Evolutionary conservation across 257 asterid genomes (phyloP).

Genomic region (Schizonepeta tenuifolia): DNA sequence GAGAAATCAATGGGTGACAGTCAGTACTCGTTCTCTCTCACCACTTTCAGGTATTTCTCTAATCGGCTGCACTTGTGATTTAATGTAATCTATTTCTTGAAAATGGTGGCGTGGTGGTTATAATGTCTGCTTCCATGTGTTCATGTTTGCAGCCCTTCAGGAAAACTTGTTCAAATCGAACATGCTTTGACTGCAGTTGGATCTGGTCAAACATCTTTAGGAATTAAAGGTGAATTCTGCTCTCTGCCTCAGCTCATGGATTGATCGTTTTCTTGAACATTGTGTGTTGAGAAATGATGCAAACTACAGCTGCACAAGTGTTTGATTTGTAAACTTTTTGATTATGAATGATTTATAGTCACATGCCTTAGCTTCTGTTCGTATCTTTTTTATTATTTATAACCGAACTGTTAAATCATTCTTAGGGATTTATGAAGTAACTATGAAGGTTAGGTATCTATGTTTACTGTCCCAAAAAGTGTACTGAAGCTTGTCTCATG

Average conservation of each 20-base stretch:
- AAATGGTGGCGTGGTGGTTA: not conserved
- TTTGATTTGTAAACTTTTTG: not conserved
- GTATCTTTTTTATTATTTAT: not conserved
- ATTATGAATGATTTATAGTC: not conserved
- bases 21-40: slow-evolving; percentile 98
- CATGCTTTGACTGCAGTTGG: slow-evolving; percentile 99
- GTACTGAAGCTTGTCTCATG: not conserved
- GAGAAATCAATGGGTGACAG: slow-evolving; percentile 85
- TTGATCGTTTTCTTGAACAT: not conserved
- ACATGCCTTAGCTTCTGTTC: not conserved
- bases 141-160: slow-evolving; percentile 75
- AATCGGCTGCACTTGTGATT: not conserved
- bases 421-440: not conserved
- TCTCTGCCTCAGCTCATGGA: not conserved
- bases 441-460: not conserved
- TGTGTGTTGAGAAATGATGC: not conserved
- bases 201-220: slow-evolving; percentile 97
- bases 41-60: slow-evolving; percentile 84
- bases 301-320: not conserved
- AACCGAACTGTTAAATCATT: not conserved
- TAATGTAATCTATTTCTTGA: slow-evolving; percentile 2
- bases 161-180: slow-evolving; percentile 97
- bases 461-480: not conserved
- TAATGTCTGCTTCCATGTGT: not conserved
- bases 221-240: slow-evolving; percentile 75